A percentile compares a stretch with the other conserved stretches of the same genome.
Conservation (phyloP, 352 stramenopile genomes). For the Phytophthora litchii region DNA sequence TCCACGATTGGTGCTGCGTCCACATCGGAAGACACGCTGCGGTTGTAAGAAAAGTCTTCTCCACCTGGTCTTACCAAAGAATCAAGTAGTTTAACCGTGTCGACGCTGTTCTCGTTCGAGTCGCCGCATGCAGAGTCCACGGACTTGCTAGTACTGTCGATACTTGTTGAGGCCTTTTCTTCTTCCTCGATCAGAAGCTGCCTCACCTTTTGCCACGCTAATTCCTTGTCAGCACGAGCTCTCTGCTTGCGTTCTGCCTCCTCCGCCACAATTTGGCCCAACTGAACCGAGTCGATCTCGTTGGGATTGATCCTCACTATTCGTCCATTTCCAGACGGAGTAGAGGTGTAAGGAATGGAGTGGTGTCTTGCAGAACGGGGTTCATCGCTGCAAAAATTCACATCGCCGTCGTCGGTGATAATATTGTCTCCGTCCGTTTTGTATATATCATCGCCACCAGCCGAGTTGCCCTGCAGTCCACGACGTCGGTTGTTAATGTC, state of each 20-base stretch:
- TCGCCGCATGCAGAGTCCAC: conserved; percentile 41
- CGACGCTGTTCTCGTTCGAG: conserved; percentile 37
- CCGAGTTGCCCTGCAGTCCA: conserved; percentile 66
- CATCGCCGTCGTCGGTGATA: conserved; percentile 17
- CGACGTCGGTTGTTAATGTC: conserved; percentile 31
- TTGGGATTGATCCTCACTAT: conserved; percentile 52
- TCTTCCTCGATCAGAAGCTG: conserved; percentile 49
- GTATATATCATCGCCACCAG: conserved; percentile 46
- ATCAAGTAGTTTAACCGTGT: conserved; percentile 46
- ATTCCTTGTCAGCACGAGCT: conserved; percentile 48
- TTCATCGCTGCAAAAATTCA: conserved; percentile 9
- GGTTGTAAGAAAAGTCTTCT: conserved; percentile 35
- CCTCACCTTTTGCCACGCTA: conserved; percentile 47
- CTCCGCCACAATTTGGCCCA: conserved; percentile 45
- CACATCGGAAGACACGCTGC: conserved; percentile 30
- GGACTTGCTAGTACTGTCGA: conserved; percentile 37
- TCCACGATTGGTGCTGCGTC: conserved; percentile 23
- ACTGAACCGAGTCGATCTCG: conserved; percentile 42
- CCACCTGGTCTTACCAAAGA: conserved; percentile 36
- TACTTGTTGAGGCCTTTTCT: conserved; percentile 7
- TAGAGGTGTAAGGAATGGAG: conserved; percentile 27
- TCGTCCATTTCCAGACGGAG: conserved; percentile 37
- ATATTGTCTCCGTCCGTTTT: conserved; percentile 10
- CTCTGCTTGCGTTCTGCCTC: conserved; percentile 49
- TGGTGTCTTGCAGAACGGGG: conserved; percentile 35